Evolutionary conservation across 2,329 filamentous ascomycete genomes (phyloP), one percentile per base, ranked within the genome.

Genomic region (Neonectria coccinea): DNA sequence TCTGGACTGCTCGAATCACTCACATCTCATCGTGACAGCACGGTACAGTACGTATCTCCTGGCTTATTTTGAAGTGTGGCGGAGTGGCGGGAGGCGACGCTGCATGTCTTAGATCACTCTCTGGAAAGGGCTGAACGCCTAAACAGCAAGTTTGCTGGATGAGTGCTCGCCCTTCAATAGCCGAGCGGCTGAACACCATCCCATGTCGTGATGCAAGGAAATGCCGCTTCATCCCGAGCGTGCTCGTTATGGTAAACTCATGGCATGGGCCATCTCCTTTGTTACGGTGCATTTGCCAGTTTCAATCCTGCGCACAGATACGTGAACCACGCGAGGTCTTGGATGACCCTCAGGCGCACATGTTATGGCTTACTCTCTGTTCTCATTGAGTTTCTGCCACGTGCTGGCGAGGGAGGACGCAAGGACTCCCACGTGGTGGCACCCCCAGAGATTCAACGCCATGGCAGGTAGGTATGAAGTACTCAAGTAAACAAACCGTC

Each of bases 21-120:
- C 16, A 50, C 25, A 29, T 50, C 33, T 36, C 36, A 39, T n/a
- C 16, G 36, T 16, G 6, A 39, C 25, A 25, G 25, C 25, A 6
- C 5, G 14, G 36, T 39, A 39, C 16, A 39, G 33, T 16, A 39
- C n/a, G 8, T 8, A 42, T 20, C 39, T n/a, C 39, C 16, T n/a
- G 8, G n/a, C 8, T 10, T 42, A 27, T 27, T 22, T 20, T 20
- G 44, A 27, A 44, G 20, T 47, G 42, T 12, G 36, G 31, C 56
- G 18, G 11, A 20, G 16, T 39, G 36, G n/a, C 36, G 50, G 29
- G 42, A 20, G n/a, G 39, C 39, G 44, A 39, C 33, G 31, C 33
- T 54, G 58, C 58, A 61, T 61, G 58, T 61, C 51, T 56, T 55
- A 61, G 51, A 61, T 61, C 51, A 33, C 27, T 29, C 53, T n/a